These are phyloP conservation scores for Oenanthe javanica DNA, from an alignment of 140 eudicot genomes.

Conservation along the genomic window DNA sequence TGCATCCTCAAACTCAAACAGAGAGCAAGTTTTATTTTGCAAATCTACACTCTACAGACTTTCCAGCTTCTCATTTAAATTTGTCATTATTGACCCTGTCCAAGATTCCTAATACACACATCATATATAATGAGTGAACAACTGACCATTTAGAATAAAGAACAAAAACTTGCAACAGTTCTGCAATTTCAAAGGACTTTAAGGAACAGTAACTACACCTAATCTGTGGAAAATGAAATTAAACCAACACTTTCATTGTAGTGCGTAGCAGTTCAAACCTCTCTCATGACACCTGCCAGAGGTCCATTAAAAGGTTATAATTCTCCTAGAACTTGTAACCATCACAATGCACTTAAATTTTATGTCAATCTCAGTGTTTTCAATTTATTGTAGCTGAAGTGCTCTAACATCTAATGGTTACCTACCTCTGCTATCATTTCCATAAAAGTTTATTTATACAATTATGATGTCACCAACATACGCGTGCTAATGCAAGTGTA, in stretches of 20 bases:
- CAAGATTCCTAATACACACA: background rate
- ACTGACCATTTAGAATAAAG: background rate
- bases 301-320: background rate
- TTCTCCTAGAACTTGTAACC: background rate
- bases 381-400: background rate
- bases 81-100: background rate
- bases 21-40: background rate
- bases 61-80: background rate
- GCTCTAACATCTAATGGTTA: background rate
- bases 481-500: no score
- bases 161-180: background rate
- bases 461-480: background rate
- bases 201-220: background rate
- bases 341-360: background rate
- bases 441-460: background rate
- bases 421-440: background rate
- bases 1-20: background rate
- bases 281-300: background rate
- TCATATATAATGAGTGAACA: background rate
- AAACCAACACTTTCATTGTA: background rate
- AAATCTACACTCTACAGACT: background rate
- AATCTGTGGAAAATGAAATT: background rate
- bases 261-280: background rate
- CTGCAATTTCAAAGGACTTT: background rate
- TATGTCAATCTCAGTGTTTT: background rate